Evolutionary conservation across 2,329 filamentous ascomycete genomes (phyloP).

Genomic region (Mollisia scopiformis): DNA sequence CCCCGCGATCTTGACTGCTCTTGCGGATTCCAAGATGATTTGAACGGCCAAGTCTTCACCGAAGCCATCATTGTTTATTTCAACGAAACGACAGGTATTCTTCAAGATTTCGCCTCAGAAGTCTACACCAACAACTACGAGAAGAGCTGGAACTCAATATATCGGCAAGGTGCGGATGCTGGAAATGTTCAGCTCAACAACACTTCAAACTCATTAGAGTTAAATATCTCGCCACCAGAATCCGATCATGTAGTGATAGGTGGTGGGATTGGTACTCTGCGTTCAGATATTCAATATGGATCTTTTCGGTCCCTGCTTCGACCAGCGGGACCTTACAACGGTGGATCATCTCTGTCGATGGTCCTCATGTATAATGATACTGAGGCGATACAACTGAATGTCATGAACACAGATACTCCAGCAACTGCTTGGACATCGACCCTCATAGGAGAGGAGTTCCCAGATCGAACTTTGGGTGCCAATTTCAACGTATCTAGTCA

Average conservation of each 20-base stretch:
- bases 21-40: constrained; percentile 48
- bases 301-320: constrained; percentile 48
- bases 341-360: constrained; percentile 50
- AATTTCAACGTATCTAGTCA: constrained; percentile 16
- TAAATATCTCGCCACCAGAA: constrained; percentile 15
- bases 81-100: constrained; percentile 47
- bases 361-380: constrained; percentile 48
- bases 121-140: constrained; percentile 47
- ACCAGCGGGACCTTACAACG: constrained; percentile 38
- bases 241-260: constrained; percentile 41
- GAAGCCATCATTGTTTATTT: constrained; percentile 53
- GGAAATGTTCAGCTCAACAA: constrained; percentile 42
- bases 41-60: constrained; percentile 44
- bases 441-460: constrained; percentile 42
- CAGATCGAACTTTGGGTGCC: constrained; percentile 38
- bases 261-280: constrained; percentile 43
- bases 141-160: constrained; percentile 49
- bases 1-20: constrained; percentile 35
- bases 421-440: constrained; percentile 43
- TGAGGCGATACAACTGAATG: constrained; percentile 44
- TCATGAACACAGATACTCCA: constrained; percentile 46
- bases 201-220: constrained; percentile 9
- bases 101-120: constrained; percentile 42
- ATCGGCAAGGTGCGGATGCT: constrained; percentile 45
- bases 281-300: constrained; percentile 51